Percentiles rank a stretch among this genome's conserved stretches.
Evolutionary conservation across 2,329 filamentous ascomycete species (phyloP).

Genomic region (Tolypocladium album): DNA sequence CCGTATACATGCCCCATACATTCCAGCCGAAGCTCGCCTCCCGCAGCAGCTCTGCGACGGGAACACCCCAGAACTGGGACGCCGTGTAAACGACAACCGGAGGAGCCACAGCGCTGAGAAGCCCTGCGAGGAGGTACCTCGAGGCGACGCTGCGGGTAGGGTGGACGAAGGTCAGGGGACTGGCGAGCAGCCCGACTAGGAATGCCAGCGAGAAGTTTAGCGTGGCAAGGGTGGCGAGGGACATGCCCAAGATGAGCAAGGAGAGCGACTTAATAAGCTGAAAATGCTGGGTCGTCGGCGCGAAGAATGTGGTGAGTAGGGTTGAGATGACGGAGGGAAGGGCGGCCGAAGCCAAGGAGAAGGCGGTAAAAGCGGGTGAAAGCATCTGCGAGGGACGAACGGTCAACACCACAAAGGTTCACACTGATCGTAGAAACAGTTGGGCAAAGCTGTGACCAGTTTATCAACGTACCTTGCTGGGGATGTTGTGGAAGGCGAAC

Average conservation of each 20-base stretch:
- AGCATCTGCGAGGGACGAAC: conserved; percentile 36
- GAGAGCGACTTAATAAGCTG: conserved; percentile 82
- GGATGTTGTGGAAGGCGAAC: conserved; percentile 72
- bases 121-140: conserved; percentile 30
- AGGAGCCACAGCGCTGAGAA: conserved; percentile 53
- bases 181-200: conserved; percentile 67
- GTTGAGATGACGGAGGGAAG: conserved; percentile 48
- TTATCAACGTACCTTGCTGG: conserved; percentile 45
- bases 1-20: conserved; percentile 81
- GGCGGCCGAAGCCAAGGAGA: conserved; percentile 41
- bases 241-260: conserved; percentile 83
- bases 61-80: conserved; percentile 27
- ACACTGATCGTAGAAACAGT: neutral
- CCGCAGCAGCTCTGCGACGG: conserved; percentile 49
- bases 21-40: conserved; percentile 81
- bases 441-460: neutral
- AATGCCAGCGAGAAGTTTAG: conserved; percentile 91
- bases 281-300: conserved; percentile 57
- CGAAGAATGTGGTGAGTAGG: conserved; percentile 38
- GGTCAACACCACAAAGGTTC: conserved; percentile 1
- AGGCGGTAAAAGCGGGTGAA: conserved; percentile 44
- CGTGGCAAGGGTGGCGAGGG: conserved; percentile 83
- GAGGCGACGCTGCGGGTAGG: conserved; percentile 30
- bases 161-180: conserved; percentile 67
- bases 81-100: conserved; percentile 40